Base-by-base conservation (phyloP, 768 basidiomycete species). In the Postia placenta region DNA sequence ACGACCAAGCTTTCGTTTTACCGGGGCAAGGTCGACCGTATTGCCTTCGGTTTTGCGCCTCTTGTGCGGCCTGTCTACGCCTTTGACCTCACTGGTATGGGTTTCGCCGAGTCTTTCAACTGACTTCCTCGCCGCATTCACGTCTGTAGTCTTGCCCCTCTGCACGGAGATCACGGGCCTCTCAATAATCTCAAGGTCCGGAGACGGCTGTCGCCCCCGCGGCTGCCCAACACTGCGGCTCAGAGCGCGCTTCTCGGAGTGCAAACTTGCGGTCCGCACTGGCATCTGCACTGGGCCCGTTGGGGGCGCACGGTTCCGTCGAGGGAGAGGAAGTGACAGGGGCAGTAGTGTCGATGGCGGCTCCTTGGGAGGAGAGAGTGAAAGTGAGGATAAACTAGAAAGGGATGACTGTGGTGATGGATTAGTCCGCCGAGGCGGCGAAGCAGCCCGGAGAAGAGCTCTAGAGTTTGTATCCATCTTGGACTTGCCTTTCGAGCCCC, bases 1-100 rank as follows among this genome's bases (percentile, higher is more conserved):
- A 9, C 36, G 30, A 40, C 36, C 37, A 11, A 7, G 24, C 14
- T 24, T 4, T 24, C 7, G 26, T n/a, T 4, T 37, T 20, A 5
- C 12, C 15, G 17, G 20, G 20, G 25, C 42, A 24, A 14, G 15
- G 27, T 5, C 27, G 22, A 9, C 42, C 38, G 26, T n/a, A 26
- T 44, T 35, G 1, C 36, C 49, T 1, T 27, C 12, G 5, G 51
- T 56, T 47, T 56, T 56, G 22, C 55, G 55, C 28, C 55, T 45
- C 47, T 56, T 56, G 11, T 37, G 48, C 2, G 51, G 42, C 3
- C 39, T 51, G 7, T 20, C 43, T 5, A 15, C 5, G 2, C 11
- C 45, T 19, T 11, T 19, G 12, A 4, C 19, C 12, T 38, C 36
- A 17, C 12, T 23, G n/a, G n/a, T n/a, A n/a, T 30, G 35, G 27